A percentile compares a stretch with the other conserved stretches of the same genome.
These are phyloP conservation scores for Chlorella ohadii DNA, from an alignment of 139 green algal species.

Conservation along the genomic window DNA sequence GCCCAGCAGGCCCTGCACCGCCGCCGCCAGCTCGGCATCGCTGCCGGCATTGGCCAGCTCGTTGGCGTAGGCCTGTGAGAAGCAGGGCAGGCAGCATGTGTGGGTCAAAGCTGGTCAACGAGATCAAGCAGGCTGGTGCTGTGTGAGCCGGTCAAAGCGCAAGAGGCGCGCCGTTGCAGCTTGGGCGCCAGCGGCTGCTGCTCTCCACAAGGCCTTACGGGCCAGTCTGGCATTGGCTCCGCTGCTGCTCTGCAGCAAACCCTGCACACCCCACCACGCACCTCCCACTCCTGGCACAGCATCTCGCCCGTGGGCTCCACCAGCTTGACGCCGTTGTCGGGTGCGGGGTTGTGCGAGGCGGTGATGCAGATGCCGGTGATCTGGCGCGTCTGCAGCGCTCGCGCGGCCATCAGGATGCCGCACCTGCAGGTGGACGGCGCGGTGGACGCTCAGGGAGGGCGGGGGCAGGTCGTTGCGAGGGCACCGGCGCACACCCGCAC, in stretches of 20 bases:
- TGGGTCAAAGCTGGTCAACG: too few species aligned
- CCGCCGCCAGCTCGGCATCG: conserved; percentile 46
- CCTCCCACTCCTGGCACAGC: conserved; percentile 67
- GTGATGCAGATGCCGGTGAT: conserved; percentile 94
- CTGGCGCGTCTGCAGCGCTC: conserved; percentile 48
- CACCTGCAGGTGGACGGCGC: conserved; percentile 66
- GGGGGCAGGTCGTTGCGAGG: background rate
- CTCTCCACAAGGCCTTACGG: background rate
- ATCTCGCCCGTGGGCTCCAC: conserved; percentile 88
- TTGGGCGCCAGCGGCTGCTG: too few species aligned
- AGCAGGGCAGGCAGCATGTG: background rate
- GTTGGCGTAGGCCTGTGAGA: conserved; percentile 78
- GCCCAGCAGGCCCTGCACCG: conserved; percentile 37
- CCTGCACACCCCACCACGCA: background rate
- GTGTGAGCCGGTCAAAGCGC: too few species aligned
- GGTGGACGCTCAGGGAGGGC: background rate
- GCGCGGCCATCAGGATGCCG: conserved; percentile 83
- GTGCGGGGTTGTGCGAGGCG: conserved; percentile 94
- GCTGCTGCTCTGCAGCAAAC: too few species aligned
- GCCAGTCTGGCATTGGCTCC: too few species aligned
- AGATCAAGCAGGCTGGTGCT: background rate
- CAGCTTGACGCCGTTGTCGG: conserved; percentile 98
- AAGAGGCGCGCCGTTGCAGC: too few species aligned
- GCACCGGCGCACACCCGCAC: conserved; percentile 16
- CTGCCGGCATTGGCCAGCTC: conserved; percentile 71